Evolutionary conservation across 2,329 filamentous ascomycete genomes (phyloP).

Genomic region (Phyllosticta citrichinensis): DNA sequence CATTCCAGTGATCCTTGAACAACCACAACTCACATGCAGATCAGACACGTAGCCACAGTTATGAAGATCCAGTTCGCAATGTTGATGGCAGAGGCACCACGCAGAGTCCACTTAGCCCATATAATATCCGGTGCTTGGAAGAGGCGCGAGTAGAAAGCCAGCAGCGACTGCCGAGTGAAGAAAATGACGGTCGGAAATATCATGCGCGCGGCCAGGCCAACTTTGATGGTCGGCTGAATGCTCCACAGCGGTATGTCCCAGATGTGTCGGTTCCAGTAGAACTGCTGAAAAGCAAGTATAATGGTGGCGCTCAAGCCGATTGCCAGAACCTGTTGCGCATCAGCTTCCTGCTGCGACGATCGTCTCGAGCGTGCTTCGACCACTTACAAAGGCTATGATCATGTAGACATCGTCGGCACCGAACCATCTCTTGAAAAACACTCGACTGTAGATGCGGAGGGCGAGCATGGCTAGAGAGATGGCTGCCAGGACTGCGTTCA

Average conservation of each 20-base stretch:
- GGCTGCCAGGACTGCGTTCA: constrained; percentile 30
- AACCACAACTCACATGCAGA: constrained; percentile 23
- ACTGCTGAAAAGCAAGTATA: constrained; percentile 31
- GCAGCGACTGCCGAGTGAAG: constrained; percentile 35
- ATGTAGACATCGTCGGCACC: constrained; percentile 35
- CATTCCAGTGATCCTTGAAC: neutral
- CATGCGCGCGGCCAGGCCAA: constrained; percentile 34
- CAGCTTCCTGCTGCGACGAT: neutral
- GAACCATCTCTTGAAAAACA: constrained; percentile 32
- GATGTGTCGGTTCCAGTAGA: constrained; percentile 35
- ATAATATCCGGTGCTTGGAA: constrained; percentile 29
- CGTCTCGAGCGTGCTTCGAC: neutral
- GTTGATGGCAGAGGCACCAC: constrained; percentile 28
- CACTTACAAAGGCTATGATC: constrained; percentile 27
- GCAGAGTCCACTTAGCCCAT: constrained; percentile 32
- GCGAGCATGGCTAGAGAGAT: constrained; percentile 27
- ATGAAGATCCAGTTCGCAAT: constrained; percentile 30
- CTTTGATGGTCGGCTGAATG: constrained; percentile 16
- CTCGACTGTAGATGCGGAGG: constrained; percentile 31
- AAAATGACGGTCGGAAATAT: constrained; percentile 33
- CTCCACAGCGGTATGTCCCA: constrained; percentile 28
- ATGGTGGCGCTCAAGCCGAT: constrained; percentile 29
- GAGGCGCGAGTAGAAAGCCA: constrained; percentile 38
- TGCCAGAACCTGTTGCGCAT: constrained; percentile 25
- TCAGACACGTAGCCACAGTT: constrained; percentile 27